Evolutionary conservation across 148 eudicot species (phyloP).

Genomic region (Vaccinium macrocarpon): DNA sequence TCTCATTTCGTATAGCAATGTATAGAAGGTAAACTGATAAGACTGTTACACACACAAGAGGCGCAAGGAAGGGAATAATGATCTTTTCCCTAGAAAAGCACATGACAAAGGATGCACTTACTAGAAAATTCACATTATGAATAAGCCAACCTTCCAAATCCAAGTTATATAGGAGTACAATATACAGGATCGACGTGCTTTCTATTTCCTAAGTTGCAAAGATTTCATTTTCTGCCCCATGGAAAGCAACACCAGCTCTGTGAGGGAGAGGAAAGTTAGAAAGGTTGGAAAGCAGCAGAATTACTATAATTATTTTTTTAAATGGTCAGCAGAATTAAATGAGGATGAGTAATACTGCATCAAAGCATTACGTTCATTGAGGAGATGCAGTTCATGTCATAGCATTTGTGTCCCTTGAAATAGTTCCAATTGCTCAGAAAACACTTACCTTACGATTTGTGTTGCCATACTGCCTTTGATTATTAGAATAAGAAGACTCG

Average conservation of each 20-base stretch:
- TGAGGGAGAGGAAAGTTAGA: constrained; percentile 13
- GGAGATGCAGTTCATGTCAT: background rate
- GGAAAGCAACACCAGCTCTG: constrained; percentile 62
- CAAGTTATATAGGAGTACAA: background rate
- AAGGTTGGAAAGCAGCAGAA: background rate
- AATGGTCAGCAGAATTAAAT: background rate
- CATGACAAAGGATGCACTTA: constrained; percentile 18
- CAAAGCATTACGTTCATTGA: background rate
- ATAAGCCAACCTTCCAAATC: constrained; percentile 13
- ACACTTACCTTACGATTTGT: constrained; percentile 47
- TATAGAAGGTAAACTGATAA: background rate
- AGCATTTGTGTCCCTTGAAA: background rate
- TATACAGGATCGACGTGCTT: background rate
- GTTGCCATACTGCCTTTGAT: constrained; percentile 38
- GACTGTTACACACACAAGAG: background rate
- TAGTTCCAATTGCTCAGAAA: background rate
- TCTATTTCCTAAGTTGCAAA: background rate
- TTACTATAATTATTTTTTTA: background rate
- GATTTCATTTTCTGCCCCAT: constrained; percentile 51
- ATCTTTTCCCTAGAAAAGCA: background rate
- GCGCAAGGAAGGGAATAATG: background rate
- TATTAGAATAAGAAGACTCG: constrained; percentile 35
- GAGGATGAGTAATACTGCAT: background rate
- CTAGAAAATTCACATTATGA: constrained; percentile 8
- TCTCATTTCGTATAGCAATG: background rate